Evolutionary conservation across 441 rosid species (phyloP).

Genomic region (Populus hybrid): DNA sequence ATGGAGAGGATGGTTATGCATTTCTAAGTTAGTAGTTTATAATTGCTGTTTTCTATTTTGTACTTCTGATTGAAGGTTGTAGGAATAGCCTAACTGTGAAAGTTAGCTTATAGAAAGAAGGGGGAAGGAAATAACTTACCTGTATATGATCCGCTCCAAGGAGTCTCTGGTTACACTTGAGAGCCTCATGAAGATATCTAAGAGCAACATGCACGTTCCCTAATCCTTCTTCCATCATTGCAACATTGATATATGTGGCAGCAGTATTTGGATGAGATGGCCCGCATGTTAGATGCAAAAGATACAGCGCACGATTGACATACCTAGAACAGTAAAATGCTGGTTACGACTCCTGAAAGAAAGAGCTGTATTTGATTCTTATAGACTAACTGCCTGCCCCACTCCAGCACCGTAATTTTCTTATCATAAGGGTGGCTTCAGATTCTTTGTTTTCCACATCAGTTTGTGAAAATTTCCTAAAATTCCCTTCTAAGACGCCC

Average conservation of each 20-base stretch:
- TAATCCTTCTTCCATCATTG: constrained; percentile 82
- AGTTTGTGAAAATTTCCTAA: background rate
- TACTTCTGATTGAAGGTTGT: background rate
- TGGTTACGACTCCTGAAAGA: background rate
- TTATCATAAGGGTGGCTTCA: background rate
- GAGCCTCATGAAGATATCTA: constrained; percentile 69
- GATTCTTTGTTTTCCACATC: background rate
- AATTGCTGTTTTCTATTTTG: background rate
- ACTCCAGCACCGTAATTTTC: background rate
- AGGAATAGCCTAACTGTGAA: background rate
- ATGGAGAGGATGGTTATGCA: background rate
- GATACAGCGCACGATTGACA: too few species aligned
- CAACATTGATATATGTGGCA: constrained; percentile 70
- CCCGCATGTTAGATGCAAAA: constrained; percentile 67
- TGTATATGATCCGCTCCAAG: constrained; percentile 72
- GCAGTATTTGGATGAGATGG: constrained; percentile 75
- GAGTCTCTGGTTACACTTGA: constrained; percentile 65
- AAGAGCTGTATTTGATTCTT: constrained; percentile 3
- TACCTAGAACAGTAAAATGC: constrained; percentile 25
- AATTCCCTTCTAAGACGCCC: background rate
- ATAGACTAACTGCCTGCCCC: background rate
- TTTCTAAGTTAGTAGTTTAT: background rate
- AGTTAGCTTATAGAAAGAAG: background rate
- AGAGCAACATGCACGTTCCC: constrained; percentile 72
- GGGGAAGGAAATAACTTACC: constrained; percentile 23